A percentile compares a stretch with the other conserved stretches of the same genome.
Conservation (phyloP, 305 asterid species). For the Fraxinus dipetala region DNA sequence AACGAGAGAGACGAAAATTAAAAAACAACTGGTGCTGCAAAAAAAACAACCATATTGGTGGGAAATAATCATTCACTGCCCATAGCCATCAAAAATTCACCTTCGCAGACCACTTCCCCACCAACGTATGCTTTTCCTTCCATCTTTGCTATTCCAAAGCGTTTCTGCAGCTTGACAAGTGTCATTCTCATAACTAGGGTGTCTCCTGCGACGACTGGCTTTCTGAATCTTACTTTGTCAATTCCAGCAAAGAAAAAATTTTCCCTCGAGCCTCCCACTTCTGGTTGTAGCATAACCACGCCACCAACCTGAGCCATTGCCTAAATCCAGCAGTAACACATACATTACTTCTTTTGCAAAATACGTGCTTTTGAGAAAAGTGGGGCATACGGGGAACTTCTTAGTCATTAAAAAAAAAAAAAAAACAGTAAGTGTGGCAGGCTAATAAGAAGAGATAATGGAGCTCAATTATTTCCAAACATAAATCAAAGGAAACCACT, state of each 20-base stretch:
- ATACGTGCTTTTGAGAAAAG: conserved; percentile 5
- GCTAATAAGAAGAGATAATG: neutral
- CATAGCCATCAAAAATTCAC: conserved; percentile 75
- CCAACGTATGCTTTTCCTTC: conserved; percentile 78
- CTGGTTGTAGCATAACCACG: conserved; percentile 83
- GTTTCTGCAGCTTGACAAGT: conserved; percentile 72
- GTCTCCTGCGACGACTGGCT: conserved; percentile 89
- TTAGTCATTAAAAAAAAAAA: neutral
- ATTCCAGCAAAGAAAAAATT: conserved; percentile 88
- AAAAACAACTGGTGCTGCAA: neutral
- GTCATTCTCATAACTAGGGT: conserved; percentile 91
- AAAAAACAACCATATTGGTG: neutral
- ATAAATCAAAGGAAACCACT: neutral
- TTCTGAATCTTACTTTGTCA: conserved; percentile 82
- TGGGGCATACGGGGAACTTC: neutral
- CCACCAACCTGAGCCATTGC: conserved; percentile 99
- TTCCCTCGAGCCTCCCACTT: conserved; percentile 76
- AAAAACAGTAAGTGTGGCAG: neutral
- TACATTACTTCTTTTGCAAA: conserved; percentile 4
- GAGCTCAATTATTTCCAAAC: neutral
- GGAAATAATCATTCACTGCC: conserved; percentile 33
- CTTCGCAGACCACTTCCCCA: conserved; percentile 70
- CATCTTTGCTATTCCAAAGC: conserved; percentile 80
- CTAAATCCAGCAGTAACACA: conserved; percentile 36
- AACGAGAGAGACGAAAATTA: neutral